These are phyloP conservation scores for Sporothrix sp. DNA, from an alignment of 2,329 filamentous ascomycete genomes.

Conservation along the genomic window DNA sequence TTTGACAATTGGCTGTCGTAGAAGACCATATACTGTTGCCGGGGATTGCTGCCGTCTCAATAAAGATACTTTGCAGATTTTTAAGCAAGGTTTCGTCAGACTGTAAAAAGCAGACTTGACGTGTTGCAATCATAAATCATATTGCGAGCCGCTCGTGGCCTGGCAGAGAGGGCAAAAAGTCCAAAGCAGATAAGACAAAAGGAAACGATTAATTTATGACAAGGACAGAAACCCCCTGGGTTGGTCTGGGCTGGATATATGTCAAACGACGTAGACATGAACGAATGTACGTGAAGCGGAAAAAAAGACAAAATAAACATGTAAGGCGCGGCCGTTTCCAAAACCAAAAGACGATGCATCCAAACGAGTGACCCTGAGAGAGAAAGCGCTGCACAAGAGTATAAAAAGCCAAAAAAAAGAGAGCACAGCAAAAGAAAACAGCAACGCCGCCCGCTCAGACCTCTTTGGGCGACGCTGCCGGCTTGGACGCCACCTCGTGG, in stretches of 20 bases:
- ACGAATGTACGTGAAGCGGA: neutral
- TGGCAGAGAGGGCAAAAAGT: no score
- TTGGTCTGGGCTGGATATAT: slow-evolving; percentile 1
- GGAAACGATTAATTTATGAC: neutral
- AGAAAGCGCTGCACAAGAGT: neutral
- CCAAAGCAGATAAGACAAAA: neutral
- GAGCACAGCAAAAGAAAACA: neutral
- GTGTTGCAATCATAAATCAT: no score
- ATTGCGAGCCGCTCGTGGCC: no score
- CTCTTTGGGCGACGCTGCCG: neutral
- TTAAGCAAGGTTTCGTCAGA: no score
- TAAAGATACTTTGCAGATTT: no score
- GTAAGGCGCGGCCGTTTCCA: neutral
- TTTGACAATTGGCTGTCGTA: no score
- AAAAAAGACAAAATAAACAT: neutral
- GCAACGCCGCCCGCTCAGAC: no score
- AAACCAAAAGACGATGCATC: neutral
- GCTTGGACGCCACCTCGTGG: slow-evolving; percentile 2
- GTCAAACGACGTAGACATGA: neutral
- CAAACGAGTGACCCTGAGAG: neutral
- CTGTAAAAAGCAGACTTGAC: no score
- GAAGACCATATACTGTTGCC: no score
- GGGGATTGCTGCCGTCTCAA: no score
- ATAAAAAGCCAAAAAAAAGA: neutral
- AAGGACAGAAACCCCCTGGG: neutral